Percentiles rank a stretch among this genome's conserved stretches.
Conservation (phyloP, 805 yeast species). For the Metschnikowia drakensbergensis region DNA sequence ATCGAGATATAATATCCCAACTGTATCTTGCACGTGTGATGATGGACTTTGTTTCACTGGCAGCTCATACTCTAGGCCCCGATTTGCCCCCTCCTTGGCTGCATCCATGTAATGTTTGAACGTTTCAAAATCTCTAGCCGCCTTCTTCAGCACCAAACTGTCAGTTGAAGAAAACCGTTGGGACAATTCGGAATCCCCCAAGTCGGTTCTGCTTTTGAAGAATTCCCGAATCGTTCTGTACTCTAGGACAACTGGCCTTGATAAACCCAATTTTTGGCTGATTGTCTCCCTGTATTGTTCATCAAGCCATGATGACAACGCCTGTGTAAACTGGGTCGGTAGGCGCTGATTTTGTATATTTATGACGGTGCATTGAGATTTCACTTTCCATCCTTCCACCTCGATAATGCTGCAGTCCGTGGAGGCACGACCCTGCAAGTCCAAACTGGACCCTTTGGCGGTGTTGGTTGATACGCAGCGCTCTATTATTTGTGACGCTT, state of each 20-base stretch:
- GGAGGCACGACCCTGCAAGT: slow-evolving; percentile 37
- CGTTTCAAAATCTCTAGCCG: not conserved
- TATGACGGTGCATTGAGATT: slow-evolving; percentile 16
- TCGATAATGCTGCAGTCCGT: slow-evolving; percentile 43
- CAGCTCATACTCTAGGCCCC: not conserved
- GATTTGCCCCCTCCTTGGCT: not conserved
- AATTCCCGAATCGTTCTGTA: not conserved
- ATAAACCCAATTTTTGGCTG: slow-evolving; percentile 25
- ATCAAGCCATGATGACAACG: slow-evolving; percentile 24
- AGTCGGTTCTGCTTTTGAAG: not conserved
- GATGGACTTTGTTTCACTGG: not conserved
- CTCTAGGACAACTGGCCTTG: slow-evolving; percentile 30
- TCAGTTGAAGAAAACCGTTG: not conserved
- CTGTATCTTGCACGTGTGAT: slow-evolving; percentile 38
- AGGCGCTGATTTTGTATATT: slow-evolving; percentile 9
- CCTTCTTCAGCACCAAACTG: not conserved
- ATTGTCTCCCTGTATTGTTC: slow-evolving; percentile 14
- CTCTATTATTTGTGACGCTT: slow-evolving; percentile 31
- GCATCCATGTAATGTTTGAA: not conserved
- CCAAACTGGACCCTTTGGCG: slow-evolving; percentile 46
- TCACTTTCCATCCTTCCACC: slow-evolving; percentile 7
- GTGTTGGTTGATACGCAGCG: slow-evolving; percentile 43
- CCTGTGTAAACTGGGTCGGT: slow-evolving; percentile 33
- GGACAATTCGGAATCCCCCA: not conserved
- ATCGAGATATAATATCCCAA: slow-evolving; percentile 35